These are phyloP conservation scores for Scolecobasidium constrictum DNA, from an alignment of 2,329 filamentous ascomycete species.

Conservation along the genomic window DNA sequence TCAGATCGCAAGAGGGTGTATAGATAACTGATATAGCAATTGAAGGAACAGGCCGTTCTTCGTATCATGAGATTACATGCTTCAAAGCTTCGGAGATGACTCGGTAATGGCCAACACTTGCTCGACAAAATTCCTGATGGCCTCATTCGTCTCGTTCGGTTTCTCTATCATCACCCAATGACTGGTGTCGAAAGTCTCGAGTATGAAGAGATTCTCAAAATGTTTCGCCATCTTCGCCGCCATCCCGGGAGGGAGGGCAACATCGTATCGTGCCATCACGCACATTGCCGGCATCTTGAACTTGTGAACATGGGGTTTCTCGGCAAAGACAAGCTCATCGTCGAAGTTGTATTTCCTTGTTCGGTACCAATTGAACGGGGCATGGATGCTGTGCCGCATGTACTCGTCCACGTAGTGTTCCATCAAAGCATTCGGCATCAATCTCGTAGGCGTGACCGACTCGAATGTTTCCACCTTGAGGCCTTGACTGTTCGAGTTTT, in stretches of 20 bases:
- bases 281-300: slow-evolving; percentile 51
- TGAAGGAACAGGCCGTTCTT: too few relatives aligned
- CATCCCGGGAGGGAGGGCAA: slow-evolving; percentile 62
- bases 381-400: slow-evolving; percentile 59
- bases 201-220: slow-evolving; percentile 53
- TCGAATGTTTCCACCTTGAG: not conserved
- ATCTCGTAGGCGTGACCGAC: not conserved
- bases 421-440: slow-evolving; percentile 40
- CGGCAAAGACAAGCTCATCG: slow-evolving; percentile 49
- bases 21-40: too few relatives aligned
- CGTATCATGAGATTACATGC: too few relatives aligned
- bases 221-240: slow-evolving; percentile 57
- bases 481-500: not conserved
- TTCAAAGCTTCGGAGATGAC: slow-evolving; percentile 3
- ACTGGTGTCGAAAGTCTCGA: slow-evolving; percentile 52
- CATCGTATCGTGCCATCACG: slow-evolving; percentile 60
- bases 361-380: slow-evolving; percentile 84
- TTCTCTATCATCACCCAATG: slow-evolving; percentile 82
- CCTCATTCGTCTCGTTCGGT: slow-evolving; percentile 56
- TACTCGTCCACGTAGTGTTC: slow-evolving; percentile 70
- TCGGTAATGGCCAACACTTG: slow-evolving; percentile 38
- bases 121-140: slow-evolving; percentile 58
- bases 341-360: slow-evolving; percentile 60
- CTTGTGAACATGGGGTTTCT: slow-evolving; percentile 16
- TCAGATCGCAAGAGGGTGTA: too few relatives aligned